Conservation (phyloP, 2,329 filamentous ascomycete species). For the Trichoderma sp. region DNA sequence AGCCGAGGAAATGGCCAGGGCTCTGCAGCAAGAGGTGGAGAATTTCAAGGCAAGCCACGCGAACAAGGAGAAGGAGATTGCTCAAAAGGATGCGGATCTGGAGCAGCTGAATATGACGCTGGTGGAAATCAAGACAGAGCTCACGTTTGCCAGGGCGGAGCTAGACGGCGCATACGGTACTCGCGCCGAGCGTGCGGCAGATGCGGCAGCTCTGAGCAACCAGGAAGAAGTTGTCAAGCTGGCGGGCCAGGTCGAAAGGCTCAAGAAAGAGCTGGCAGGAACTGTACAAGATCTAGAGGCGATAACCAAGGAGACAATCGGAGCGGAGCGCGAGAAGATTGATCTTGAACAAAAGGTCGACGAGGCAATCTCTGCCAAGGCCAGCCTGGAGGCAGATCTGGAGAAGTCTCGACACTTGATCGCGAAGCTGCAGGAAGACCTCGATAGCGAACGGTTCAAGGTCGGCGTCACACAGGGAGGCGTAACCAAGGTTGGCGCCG, state of each 20-base stretch:
- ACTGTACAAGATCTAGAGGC: conserved; percentile 52
- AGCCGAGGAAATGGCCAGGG: conserved; percentile 30
- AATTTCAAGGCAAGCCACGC: conserved; percentile 21
- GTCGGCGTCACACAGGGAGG: conserved; percentile 35
- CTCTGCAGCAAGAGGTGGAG: conserved; percentile 28
- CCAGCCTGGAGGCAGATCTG: conserved; percentile 43
- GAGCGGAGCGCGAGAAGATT: conserved; percentile 49
- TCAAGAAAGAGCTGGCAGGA: conserved; percentile 49
- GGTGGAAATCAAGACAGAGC: conserved; percentile 59
- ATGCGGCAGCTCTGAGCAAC: conserved; percentile 53
- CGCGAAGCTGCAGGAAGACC: conserved; percentile 46
- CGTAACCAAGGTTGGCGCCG: conserved; percentile 37
- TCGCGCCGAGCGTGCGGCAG: conserved; percentile 56
- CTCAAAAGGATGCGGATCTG: conserved; percentile 49
- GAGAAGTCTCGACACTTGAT: conserved; percentile 36
- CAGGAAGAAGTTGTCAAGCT: conserved; percentile 45
- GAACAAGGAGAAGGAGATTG: conserved; percentile 42
- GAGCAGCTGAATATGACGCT: conserved; percentile 50
- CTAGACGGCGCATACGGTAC: conserved; percentile 60
- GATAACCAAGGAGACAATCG: conserved; percentile 51
- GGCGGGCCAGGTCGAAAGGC: conserved; percentile 45
- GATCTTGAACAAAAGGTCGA: conserved; percentile 40
- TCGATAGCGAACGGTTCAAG: conserved; percentile 50
- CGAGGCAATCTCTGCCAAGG: conserved; percentile 30
- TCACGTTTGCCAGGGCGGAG: conserved; percentile 59